Base-by-base conservation (phyloP, 208 protist species). In the Trypanosoma rangeli region DNA sequence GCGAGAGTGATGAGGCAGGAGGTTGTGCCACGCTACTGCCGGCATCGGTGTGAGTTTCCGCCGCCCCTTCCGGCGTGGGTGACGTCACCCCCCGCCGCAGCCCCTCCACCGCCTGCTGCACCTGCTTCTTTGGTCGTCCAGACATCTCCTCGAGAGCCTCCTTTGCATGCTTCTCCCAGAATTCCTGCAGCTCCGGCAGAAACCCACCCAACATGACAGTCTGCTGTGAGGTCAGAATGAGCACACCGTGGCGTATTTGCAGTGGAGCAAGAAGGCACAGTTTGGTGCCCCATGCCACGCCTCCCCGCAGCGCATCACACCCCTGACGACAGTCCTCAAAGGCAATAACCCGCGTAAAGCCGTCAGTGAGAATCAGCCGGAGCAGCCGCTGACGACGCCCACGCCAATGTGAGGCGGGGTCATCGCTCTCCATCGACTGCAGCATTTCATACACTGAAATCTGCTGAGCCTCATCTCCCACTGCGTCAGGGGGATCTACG, bases 301-400 rank as follows among this genome's bases (percentile, higher is more conserved):
- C 88, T 26, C 68, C 70, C 3, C 72, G 71, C 1, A 84, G 29
- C 76, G 61, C 28, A 46, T 69, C 35, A 68, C 68, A 65, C 18
- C 52, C 63, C 5, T 44, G 3, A 1, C 55, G 54, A 22, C 50
- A 74, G 26, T 85, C 79, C 64, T 91, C 85, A 4, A 94, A 50
- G 3, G 85, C 88, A 37, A 90, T 56, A 3, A 88, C 49, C 29
- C 85, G 83, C n/a, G 80, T 82, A 44, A 86, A 91, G n/a, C 88
- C 88, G 56, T 91, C 85, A 0, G 85, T 85, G 13, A 94, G 61
- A 28, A 78, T 71, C 1, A 94, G 56, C 18, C 64, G 69, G 7
- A 91, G 75, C 39, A 73, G 76, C 1, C 85, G 82, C 78, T 77
- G 81, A 44, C 74, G 79, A 1, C 67, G 62, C 10, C 77, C 65